A percentile compares a stretch with the other conserved stretches of the same genome.
Evolutionary conservation across 169 alveolate species (phyloP).

Genomic region (Plasmodium coatneyi): DNA sequence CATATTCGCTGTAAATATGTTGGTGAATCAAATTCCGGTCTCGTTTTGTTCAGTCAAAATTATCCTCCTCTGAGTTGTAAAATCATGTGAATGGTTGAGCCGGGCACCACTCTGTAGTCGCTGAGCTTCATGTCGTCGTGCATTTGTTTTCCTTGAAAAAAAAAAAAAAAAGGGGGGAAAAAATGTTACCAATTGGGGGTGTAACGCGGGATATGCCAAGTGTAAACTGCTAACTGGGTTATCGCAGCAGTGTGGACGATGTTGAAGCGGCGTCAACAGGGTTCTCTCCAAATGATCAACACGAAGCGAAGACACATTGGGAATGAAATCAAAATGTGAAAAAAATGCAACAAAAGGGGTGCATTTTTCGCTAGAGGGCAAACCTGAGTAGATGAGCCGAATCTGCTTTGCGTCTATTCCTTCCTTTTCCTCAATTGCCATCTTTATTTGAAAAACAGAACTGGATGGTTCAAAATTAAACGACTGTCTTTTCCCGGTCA

Average conservation of each 20-base stretch:
- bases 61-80: slow-evolving; percentile 94
- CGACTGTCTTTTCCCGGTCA: slow-evolving; percentile 94
- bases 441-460: slow-evolving; percentile 93
- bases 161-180: background rate
- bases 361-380: background rate
- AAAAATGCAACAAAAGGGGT: background rate
- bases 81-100: slow-evolving; percentile 96
- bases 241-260: background rate
- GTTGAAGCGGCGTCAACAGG: background rate
- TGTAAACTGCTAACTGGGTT: background rate
- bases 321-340: background rate
- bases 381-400: slow-evolving; percentile 91
- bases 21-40: background rate
- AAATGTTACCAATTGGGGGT: background rate
- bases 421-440: slow-evolving; percentile 95
- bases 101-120: slow-evolving; percentile 95
- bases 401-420: slow-evolving; percentile 90
- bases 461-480: slow-evolving; percentile 96
- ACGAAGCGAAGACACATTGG: background rate
- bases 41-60: background rate
- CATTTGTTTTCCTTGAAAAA: slow-evolving; percentile 89
- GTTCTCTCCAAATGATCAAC: background rate
- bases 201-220: background rate
- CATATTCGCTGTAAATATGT: background rate
- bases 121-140: slow-evolving; percentile 90